Conservation (phyloP, 2,329 filamentous ascomycete species). For the Nemania sp. region DNA sequence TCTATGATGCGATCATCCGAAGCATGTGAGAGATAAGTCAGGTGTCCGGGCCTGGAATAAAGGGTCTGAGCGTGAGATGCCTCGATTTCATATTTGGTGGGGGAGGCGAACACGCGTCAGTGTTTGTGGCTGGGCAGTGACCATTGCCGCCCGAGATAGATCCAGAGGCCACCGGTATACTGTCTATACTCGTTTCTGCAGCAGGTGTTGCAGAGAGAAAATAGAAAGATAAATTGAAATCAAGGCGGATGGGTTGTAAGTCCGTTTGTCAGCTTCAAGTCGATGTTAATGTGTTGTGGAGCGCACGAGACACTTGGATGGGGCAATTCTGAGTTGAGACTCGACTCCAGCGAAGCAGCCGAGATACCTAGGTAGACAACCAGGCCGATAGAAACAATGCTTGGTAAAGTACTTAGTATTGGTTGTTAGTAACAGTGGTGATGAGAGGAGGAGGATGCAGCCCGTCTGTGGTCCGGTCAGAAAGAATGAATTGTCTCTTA, state of each 20-base stretch:
- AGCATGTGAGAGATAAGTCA: conserved; percentile 3
- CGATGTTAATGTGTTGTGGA: neutral
- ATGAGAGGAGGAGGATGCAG: neutral
- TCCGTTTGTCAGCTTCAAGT: conserved; percentile 1
- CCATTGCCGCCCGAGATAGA: conserved; percentile 16
- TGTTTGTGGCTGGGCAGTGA: conserved; percentile 35
- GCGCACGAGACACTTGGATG: neutral
- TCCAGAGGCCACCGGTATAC: neutral
- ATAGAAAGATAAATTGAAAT: neutral
- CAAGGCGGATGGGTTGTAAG: too few relatives aligned
- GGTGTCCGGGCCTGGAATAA: conserved; percentile 12
- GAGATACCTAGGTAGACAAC: too few relatives aligned
- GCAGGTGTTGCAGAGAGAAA: neutral
- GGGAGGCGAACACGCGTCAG: conserved; percentile 34
- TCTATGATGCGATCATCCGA: conserved; percentile 19
- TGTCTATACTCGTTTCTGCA: too few relatives aligned
- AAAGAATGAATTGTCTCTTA: neutral
- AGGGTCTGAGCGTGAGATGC: conserved; percentile 22
- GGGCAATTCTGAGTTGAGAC: neutral
- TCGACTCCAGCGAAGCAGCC: too few relatives aligned
- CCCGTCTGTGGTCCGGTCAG: conserved; percentile 10
- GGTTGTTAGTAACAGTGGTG: neutral
- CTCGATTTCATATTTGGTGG: conserved; percentile 31
- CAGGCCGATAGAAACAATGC: too few relatives aligned
- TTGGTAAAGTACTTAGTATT: too few relatives aligned